Conservation (phyloP, 139 green algal genomes). For the Spirogloea muscicola region DNA sequence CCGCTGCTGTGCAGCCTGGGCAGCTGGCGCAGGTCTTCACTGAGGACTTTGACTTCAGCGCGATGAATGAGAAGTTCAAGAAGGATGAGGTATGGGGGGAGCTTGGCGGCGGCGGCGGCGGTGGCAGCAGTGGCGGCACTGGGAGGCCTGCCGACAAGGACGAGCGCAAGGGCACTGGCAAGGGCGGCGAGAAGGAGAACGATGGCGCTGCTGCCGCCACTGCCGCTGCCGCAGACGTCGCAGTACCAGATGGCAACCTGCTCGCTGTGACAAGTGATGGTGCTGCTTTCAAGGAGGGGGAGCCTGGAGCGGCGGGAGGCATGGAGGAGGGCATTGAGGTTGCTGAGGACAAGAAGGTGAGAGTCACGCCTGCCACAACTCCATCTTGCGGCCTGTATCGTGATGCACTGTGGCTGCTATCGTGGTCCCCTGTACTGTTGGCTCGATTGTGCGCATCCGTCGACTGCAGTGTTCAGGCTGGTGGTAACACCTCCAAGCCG, state of each 20-base stretch:
- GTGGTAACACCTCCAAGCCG: background rate
- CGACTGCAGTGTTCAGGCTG: background rate
- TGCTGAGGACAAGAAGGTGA: background rate
- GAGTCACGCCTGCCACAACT: too few species aligned
- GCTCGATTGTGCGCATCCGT: background rate
- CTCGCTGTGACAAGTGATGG: background rate
- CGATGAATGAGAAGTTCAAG: slow-evolving; percentile 54
- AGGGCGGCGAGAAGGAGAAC: too few species aligned
- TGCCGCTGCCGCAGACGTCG: background rate
- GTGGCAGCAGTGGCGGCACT: background rate
- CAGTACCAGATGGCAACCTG: background rate
- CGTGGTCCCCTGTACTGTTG: background rate
- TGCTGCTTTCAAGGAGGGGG: background rate
- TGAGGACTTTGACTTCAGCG: slow-evolving; percentile 53
- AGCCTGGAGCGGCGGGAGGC: background rate
- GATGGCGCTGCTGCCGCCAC: background rate
- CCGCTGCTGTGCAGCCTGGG: slow-evolving; percentile 7
- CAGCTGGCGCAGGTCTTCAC: slow-evolving; percentile 25
- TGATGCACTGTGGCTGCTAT: background rate
- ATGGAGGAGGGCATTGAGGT: background rate
- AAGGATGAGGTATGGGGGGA: slow-evolving; percentile 49
- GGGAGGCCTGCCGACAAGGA: too few species aligned
- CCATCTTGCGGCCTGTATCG: too few species aligned
- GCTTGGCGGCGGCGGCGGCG: slow-evolving; percentile 20
- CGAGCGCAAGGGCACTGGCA: too few species aligned